These are phyloP conservation scores for Pseudofabraea citricarpa DNA, from an alignment of 2,329 filamentous ascomycete genomes.

Conservation along the genomic window DNA sequence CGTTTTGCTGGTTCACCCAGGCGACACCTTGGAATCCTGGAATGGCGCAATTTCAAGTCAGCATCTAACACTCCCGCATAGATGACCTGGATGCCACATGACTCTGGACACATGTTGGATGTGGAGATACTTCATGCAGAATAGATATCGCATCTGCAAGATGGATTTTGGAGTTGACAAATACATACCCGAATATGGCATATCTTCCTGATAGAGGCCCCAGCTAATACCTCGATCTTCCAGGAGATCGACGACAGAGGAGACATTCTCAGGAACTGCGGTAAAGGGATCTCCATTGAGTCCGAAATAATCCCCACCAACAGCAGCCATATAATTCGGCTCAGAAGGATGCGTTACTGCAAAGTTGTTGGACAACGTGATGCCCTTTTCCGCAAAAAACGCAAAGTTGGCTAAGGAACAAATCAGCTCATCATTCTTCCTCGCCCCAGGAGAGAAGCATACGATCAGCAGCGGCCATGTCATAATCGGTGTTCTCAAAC, in stretches of 20 bases:
- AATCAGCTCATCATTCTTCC: conserved; percentile 19
- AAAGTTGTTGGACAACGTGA: conserved; percentile 54
- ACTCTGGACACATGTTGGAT: too few relatives aligned
- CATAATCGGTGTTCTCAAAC: conserved; percentile 72
- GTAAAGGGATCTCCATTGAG: conserved; percentile 65
- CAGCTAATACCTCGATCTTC: conserved; percentile 61
- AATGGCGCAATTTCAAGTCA: too few relatives aligned
- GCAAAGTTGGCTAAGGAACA: conserved; percentile 42
- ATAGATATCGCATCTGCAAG: too few relatives aligned
- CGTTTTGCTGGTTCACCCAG: conserved; percentile 60
- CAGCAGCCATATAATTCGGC: conserved; percentile 69
- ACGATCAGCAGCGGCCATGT: conserved; percentile 59
- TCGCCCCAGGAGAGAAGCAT: conserved; percentile 25
- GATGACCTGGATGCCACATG: too few relatives aligned
- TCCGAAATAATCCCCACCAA: conserved; percentile 64
- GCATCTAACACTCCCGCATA: too few relatives aligned
- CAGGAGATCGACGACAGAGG: conserved; percentile 64
- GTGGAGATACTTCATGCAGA: too few relatives aligned
- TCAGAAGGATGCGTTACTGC: conserved; percentile 68
- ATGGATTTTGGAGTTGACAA: too few relatives aligned
- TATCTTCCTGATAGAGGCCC: conserved; percentile 72
- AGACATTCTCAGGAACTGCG: conserved; percentile 53
- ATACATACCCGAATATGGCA: conserved; percentile 71
- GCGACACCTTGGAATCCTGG: conserved; percentile 58
- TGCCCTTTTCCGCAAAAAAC: conserved; percentile 55